Base-by-base conservation (phyloP, 2,329 filamentous ascomycete species). In the Ceratocystis lukuohia region DNA sequence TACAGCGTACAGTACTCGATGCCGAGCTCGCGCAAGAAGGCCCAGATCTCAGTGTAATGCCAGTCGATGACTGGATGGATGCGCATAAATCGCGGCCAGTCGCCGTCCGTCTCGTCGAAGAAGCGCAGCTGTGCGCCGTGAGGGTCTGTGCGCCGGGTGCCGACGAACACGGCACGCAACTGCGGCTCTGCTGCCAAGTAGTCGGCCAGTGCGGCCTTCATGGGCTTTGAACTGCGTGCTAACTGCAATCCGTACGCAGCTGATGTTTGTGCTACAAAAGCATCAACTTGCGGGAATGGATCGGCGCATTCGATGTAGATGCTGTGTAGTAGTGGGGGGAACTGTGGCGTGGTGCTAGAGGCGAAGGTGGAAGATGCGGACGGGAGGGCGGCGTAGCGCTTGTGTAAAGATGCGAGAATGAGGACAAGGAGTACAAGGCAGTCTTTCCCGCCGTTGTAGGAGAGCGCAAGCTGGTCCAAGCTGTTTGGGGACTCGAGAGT, bases 41-140 rank as follows among this genome's bases (percentile, higher is more conserved):
- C 84, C 94, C 94, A 97, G 65, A 97, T 93, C 75, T 97, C 93
- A 10, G 85, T 84, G 75, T 96, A 96, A 74, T 94, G 90, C 94
- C 94, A 99, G 76, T 99, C 94, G 73, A 99, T 92, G 8, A 99
- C 89, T 0, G 94, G 93, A 75, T 99, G 91, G 68, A 97, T 82
- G 67, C 94, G 84, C 86, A 97, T 92, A 72, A 97, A 96, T 56
- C 81, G 78, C 45, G 94, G 94, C 94, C 94, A 99, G 1, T 88
- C 91, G 45, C 82, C 79, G 75, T 97, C 94, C 3, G 94, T 99
- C 63, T 82, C 83, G 73, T 96, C 89, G 73, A 97, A 97, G 75
- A 89, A 85, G 48, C 83, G 88, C 71, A 99, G 75, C 17, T 81
- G 79, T 71, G 85, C 86, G 61, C 93, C 91, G 74, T 97, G 91